Evolutionary conservation across 2,329 filamentous ascomycete species (phyloP).

Genomic region (Aspergillus latus): DNA sequence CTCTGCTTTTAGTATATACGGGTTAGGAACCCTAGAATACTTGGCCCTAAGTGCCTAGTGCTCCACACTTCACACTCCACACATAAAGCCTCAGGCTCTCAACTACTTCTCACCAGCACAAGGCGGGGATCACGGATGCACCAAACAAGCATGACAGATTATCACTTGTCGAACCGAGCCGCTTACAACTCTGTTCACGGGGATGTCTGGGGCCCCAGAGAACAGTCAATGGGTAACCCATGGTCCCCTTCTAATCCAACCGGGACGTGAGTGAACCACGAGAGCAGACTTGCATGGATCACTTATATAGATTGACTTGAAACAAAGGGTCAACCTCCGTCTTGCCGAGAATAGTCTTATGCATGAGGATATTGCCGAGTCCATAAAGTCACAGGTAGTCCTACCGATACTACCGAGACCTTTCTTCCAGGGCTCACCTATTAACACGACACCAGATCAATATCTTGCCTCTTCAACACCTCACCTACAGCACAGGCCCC

Average conservation of each 20-base stretch:
- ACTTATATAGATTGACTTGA: too few relatives aligned
- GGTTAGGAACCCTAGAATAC: not conserved
- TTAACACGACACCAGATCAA: too few relatives aligned
- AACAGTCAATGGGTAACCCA: not conserved
- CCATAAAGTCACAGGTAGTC: not conserved
- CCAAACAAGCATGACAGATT: not conserved
- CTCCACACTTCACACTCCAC: not conserved
- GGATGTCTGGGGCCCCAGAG: not conserved
- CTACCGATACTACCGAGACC: not conserved
- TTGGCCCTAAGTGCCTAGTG: not conserved
- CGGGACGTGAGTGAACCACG: not conserved
- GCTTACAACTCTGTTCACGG: not conserved
- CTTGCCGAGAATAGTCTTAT: conserved; percentile 3
- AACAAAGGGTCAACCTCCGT: not conserved
- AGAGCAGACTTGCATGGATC: not conserved
- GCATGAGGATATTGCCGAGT: not conserved
- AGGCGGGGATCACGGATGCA: too few relatives aligned
- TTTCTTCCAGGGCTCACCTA: too few relatives aligned
- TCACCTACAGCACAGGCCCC: not conserved
- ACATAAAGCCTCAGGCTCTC: not conserved
- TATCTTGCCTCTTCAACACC: not conserved
- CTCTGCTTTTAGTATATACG: not conserved
- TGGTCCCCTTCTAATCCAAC: not conserved
- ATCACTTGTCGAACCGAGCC: not conserved
- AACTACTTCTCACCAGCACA: not conserved